Conservation (phyloP, 495 filamentous ascomycete genomes). For the Xylaria acuta region DNA sequence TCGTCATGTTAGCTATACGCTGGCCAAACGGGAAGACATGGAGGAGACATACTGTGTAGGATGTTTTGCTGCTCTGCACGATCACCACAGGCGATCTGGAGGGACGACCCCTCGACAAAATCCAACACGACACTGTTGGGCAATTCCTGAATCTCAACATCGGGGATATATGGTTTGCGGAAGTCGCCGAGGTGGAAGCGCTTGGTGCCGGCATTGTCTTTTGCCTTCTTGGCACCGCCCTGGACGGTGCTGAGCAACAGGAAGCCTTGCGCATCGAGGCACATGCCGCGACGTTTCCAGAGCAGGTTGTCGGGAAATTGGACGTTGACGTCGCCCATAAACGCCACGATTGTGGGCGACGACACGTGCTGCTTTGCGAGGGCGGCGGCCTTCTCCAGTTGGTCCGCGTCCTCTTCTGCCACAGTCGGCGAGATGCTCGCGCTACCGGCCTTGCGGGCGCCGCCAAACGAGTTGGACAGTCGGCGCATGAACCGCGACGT, state of each 20-base stretch:
- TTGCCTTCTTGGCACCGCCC: slow-evolving; percentile 43
- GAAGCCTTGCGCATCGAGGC: slow-evolving; percentile 77
- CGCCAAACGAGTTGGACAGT: slow-evolving; percentile 72
- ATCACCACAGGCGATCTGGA: slow-evolving; percentile 88
- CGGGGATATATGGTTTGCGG: slow-evolving; percentile 75
- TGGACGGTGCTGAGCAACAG: slow-evolving; percentile 70
- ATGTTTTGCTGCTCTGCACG: slow-evolving; percentile 71
- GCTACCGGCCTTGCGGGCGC: slow-evolving; percentile 50
- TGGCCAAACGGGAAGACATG: background rate
- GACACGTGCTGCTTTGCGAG: slow-evolving; percentile 42
- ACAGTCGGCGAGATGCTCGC: slow-evolving; percentile 69
- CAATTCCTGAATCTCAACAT: slow-evolving; percentile 87
- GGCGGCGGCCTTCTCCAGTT: slow-evolving; percentile 48
- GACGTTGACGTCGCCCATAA: slow-evolving; percentile 87
- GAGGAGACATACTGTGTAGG: slow-evolving; percentile 64
- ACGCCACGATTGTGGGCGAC: slow-evolving; percentile 58
- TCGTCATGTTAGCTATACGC: slow-evolving; percentile 27
- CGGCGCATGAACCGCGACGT: slow-evolving; percentile 80
- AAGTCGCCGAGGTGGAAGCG: slow-evolving; percentile 85
- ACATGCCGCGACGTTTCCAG: slow-evolving; percentile 87
- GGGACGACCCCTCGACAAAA: slow-evolving; percentile 78
- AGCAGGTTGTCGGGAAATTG: slow-evolving; percentile 92
- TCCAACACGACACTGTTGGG: slow-evolving; percentile 86
- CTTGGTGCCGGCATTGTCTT: slow-evolving; percentile 59
- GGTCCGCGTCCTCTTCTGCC: slow-evolving; percentile 64